These are phyloP conservation scores for Stagonosporopsis chrysanthemi DNA, from an alignment of 2,329 filamentous ascomycete genomes.

Conservation along the genomic window DNA sequence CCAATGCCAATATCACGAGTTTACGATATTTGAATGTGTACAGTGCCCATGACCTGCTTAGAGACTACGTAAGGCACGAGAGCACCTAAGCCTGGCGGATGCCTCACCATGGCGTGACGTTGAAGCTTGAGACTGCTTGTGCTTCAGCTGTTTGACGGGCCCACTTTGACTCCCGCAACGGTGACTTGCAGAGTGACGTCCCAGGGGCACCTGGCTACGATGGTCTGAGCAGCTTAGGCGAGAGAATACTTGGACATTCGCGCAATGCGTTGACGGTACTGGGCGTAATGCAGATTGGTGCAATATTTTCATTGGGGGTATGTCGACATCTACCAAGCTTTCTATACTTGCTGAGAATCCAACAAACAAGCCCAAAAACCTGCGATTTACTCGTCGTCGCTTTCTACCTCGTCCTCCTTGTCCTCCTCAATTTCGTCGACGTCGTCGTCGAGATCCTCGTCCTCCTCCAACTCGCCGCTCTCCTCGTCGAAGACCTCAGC, in stretches of 20 bases:
- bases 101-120: slow-evolving; percentile 16
- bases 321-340: neutral
- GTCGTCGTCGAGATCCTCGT: slow-evolving; percentile 32
- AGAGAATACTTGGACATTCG: neutral
- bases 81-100: slow-evolving; percentile 11
- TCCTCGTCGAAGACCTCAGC: slow-evolving; percentile 49
- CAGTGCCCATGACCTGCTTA: neutral
- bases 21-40: neutral
- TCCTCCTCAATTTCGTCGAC: slow-evolving; percentile 18
- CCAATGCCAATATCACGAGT: slow-evolving; percentile 6
- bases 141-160: slow-evolving; percentile 9
- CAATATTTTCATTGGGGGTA: neutral
- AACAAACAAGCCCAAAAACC: neutral
- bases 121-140: slow-evolving; percentile 6
- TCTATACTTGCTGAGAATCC: neutral
- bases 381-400: slow-evolving; percentile 13
- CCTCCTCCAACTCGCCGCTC: slow-evolving; percentile 41
- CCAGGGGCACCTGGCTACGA: neutral
- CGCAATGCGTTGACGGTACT: neutral
- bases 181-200: slow-evolving; percentile 8
- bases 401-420: slow-evolving; percentile 20
- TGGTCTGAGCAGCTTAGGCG: neutral
- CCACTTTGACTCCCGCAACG: neutral
- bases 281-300: neutral
- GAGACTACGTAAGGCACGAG: slow-evolving; percentile 4